These are phyloP conservation scores for Pichia deserticola DNA, from an alignment of 805 yeast species.

Conservation along the genomic window DNA sequence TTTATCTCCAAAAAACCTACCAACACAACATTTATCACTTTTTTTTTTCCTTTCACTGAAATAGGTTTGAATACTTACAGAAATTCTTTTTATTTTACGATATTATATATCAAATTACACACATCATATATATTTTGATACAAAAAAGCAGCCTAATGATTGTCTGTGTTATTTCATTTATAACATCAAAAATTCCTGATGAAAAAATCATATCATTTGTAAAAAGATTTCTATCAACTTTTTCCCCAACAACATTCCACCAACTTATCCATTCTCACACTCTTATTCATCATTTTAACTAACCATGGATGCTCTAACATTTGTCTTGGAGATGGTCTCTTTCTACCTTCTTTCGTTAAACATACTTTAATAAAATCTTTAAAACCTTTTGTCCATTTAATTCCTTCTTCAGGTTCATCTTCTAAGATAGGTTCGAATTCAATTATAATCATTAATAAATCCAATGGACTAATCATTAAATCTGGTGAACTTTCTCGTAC, in stretches of 20 bases:
- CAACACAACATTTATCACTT: too few species aligned
- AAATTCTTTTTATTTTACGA: too few species aligned
- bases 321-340: constrained; percentile 88
- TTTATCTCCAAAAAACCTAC: too few species aligned
- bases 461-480: constrained; percentile 71
- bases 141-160: too few species aligned
- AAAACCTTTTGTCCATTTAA: constrained; percentile 76
- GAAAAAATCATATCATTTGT: too few species aligned
- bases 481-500: constrained; percentile 25
- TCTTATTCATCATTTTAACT: constrained; percentile 60
- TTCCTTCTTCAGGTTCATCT: constrained; percentile 70
- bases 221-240: neutral
- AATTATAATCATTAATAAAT: constrained; percentile 70
- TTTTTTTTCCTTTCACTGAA: too few species aligned
- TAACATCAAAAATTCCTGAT: too few species aligned
- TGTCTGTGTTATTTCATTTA: too few species aligned
- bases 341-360: constrained; percentile 67
- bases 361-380: constrained; percentile 77
- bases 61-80: too few species aligned
- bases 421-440: constrained; percentile 73
- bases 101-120: too few species aligned
- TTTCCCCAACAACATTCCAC: constrained; percentile 63
- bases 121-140: too few species aligned
- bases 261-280: constrained; percentile 81
- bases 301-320: constrained; percentile 95